Evolutionary conservation across 2,329 filamentous ascomycete species (phyloP).

Genomic region (Raffaelea arxii): DNA sequence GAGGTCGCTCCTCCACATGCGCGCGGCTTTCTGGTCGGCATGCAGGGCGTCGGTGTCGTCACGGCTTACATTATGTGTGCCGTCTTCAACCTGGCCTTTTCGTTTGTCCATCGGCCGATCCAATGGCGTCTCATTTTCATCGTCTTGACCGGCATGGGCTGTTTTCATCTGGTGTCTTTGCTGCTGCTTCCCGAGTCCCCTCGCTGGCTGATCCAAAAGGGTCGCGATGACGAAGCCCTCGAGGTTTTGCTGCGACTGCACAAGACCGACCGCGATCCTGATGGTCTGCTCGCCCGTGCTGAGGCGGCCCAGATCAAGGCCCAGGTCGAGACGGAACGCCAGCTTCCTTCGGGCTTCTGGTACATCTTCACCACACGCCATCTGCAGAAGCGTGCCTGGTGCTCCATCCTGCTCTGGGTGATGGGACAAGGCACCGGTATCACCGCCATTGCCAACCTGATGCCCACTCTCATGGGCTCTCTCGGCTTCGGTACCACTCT

Average conservation of each 20-base stretch:
- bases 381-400: conserved; percentile 1
- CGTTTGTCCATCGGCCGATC: neutral
- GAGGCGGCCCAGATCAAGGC: conserved; percentile 1
- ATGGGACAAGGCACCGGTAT: neutral
- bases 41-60: neutral
- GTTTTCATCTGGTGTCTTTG: neutral
- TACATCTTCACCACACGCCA: neutral
- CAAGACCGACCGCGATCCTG: neutral
- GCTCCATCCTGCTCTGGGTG: conserved; percentile 1
- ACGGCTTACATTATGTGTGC: neutral
- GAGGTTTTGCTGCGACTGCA: neutral
- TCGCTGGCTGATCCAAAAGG: conserved; percentile 1
- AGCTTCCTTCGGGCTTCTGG: neutral
- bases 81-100: neutral
- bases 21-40: neutral
- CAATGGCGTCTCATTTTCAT: conserved; percentile 1
- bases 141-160: neutral
- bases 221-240: neutral
- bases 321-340: neutral
- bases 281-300: neutral
- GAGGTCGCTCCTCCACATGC: neutral
- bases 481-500: conserved; percentile 1
- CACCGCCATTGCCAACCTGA: neutral
- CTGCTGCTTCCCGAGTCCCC: neutral
- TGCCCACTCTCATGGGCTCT: neutral